These are phyloP conservation scores for Eleusine coracana DNA, from an alignment of 176 grass and related monocot species.

Conservation along the genomic window DNA sequence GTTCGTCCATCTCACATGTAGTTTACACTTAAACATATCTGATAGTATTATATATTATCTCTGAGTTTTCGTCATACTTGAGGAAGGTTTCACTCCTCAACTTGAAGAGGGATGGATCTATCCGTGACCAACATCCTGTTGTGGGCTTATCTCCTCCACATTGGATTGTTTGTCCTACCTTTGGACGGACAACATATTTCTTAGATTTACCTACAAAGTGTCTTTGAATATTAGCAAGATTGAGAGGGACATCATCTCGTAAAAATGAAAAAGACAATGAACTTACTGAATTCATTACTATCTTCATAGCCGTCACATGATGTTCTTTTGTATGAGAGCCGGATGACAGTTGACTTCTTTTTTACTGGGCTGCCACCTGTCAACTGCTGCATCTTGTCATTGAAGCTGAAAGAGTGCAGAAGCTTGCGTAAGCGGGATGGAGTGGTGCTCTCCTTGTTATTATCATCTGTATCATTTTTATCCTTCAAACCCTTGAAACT, in stretches of 20 bases:
- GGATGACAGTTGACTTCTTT: slow-evolving; percentile 78
- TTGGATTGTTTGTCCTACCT: slow-evolving; percentile 65
- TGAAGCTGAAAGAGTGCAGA: slow-evolving; percentile 83
- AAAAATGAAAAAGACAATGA: neutral
- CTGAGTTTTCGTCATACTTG: slow-evolving; percentile 46
- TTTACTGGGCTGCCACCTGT: slow-evolving; percentile 60
- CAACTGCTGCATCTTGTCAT: slow-evolving; percentile 64
- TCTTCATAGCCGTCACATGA: slow-evolving; percentile 61
- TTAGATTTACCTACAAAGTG: slow-evolving; percentile 68
- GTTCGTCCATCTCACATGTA: slow-evolving; percentile 5
- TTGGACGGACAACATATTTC: slow-evolving; percentile 77
- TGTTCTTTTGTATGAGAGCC: slow-evolving; percentile 84
- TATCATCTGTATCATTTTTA: slow-evolving; percentile 62
- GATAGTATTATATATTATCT: slow-evolving; percentile 8
- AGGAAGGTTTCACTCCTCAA: slow-evolving; percentile 93
- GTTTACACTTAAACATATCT: neutral
- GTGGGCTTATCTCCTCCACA: slow-evolving; percentile 54
- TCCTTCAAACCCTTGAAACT: slow-evolving; percentile 67
- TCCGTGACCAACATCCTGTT: slow-evolving; percentile 68
- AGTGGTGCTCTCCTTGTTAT: slow-evolving; percentile 51
- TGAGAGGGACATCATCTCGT: neutral
- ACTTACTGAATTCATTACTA: slow-evolving; percentile 61
- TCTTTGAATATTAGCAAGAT: slow-evolving; percentile 12
- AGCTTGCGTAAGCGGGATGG: slow-evolving; percentile 62
- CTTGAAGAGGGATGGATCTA: slow-evolving; percentile 87